Conservation (phyloP, 805 yeast genomes). For the Kluyveromyces nonfermentans region DNA sequence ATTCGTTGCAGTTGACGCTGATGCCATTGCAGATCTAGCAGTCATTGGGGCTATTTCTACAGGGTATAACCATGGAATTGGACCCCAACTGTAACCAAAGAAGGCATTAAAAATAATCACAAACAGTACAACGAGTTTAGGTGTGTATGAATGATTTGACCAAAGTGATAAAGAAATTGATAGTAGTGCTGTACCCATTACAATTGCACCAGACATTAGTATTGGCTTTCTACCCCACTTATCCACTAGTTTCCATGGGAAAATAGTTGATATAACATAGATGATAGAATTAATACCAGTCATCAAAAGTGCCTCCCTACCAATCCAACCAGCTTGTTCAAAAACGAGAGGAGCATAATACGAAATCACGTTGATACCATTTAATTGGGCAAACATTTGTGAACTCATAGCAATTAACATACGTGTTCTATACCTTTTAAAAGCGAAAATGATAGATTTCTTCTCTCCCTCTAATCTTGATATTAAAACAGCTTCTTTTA, state of each 20-base stretch:
- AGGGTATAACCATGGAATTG: constrained; percentile 84
- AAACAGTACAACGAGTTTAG: constrained; percentile 61
- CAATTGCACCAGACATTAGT: constrained; percentile 63
- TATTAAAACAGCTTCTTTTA: constrained; percentile 69
- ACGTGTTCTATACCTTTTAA: constrained; percentile 64
- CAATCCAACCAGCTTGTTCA: constrained; percentile 92
- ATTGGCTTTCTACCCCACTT: constrained; percentile 89
- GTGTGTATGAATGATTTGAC: constrained; percentile 43
- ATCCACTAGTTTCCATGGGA: constrained; percentile 89
- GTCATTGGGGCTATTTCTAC: constrained; percentile 79
- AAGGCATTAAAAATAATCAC: constrained; percentile 75
- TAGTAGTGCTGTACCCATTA: constrained; percentile 67
- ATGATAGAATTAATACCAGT: constrained; percentile 69
- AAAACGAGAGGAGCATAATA: constrained; percentile 91
- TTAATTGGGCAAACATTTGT: constrained; percentile 85
- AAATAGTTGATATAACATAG: constrained; percentile 59
- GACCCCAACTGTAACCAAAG: constrained; percentile 91
- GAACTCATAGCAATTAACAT: constrained; percentile 84
- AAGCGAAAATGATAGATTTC: constrained; percentile 64
- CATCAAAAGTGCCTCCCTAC: constrained; percentile 80
- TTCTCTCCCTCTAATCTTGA: constrained; percentile 72
- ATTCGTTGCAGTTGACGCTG: constrained; percentile 82
- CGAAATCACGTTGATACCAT: constrained; percentile 87
- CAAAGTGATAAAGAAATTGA: constrained; percentile 54
- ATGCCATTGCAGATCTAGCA: constrained; percentile 84